Percentiles rank a stretch among this genome's conserved stretches.
Evolutionary conservation across 768 basidiomycete species (phyloP).

Genomic region (Guyanaporus albipodus): DNA sequence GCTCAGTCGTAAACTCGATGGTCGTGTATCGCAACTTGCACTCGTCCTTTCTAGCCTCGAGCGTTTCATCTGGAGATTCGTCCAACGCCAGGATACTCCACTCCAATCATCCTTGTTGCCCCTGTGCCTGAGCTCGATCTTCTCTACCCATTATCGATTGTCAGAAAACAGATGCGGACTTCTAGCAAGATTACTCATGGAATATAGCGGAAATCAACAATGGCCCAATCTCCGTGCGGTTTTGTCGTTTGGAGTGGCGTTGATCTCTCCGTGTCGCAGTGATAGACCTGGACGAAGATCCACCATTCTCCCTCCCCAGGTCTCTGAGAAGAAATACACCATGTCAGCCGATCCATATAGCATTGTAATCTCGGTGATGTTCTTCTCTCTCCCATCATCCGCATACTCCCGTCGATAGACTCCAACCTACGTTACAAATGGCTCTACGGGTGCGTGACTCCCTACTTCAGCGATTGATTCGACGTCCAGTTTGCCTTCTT

Average conservation of each 20-base stretch:
- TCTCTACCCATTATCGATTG: conserved; percentile 6
- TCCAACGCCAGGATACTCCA: not conserved
- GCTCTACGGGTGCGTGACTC: not conserved
- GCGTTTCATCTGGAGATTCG: not conserved
- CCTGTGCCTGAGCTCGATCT: not conserved
- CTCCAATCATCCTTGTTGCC: conserved; percentile 3
- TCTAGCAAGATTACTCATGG: conserved; percentile 4
- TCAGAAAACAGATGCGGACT: conserved; percentile 6
- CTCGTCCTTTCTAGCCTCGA: not conserved
- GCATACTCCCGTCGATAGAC: not conserved
- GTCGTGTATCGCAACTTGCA: not conserved
- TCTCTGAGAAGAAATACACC: not conserved
- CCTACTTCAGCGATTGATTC: not conserved
- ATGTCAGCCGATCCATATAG: conserved; percentile 1
- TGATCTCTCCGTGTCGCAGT: not conserved
- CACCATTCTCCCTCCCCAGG: too few relatives aligned
- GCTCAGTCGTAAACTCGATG: too few relatives aligned
- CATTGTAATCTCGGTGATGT: not conserved
- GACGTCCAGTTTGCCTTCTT: not conserved
- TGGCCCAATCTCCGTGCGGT: not conserved
- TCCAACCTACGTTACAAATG: not conserved
- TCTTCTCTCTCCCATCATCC: not conserved
- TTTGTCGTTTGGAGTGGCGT: not conserved
- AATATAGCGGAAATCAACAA: not conserved
- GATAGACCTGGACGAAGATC: conserved; percentile 3